Conservation (phyloP, 352 stramenopile genomes). For the Globisporangium alternatum region DNA sequence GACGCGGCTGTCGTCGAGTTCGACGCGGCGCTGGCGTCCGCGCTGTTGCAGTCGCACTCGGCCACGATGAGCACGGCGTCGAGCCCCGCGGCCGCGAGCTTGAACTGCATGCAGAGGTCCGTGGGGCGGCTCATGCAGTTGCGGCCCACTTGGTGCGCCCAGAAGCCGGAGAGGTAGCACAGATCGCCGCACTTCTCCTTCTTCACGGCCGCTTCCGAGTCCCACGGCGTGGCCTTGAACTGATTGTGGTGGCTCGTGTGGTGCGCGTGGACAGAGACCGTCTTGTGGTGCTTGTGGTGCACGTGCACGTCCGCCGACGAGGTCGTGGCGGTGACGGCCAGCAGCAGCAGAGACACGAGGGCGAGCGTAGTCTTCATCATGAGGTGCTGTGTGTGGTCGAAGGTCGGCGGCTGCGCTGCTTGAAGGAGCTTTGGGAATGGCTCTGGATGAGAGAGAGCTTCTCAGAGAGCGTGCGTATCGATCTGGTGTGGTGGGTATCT, state of each 20-base stretch:
- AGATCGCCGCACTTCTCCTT: constrained; percentile 59
- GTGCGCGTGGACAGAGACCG: neutral
- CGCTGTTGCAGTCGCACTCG: constrained; percentile 42
- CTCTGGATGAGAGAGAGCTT: neutral
- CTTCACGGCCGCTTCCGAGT: constrained; percentile 40
- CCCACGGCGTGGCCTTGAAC: constrained; percentile 70
- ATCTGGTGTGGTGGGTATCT: neutral
- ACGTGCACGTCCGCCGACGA: neutral
- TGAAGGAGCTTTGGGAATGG: neutral
- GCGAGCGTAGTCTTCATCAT: neutral
- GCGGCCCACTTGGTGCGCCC: constrained; percentile 48
- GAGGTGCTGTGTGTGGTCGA: neutral
- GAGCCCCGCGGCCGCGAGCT: constrained; percentile 37
- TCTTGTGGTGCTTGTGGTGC: constrained; percentile 9
- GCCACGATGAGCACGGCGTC: constrained; percentile 52
- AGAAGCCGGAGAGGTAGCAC: constrained; percentile 56
- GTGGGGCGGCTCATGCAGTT: constrained; percentile 59
- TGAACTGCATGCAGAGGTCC: constrained; percentile 60
- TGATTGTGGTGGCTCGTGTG: constrained; percentile 6
- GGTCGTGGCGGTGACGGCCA: neutral
- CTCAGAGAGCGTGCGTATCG: neutral
- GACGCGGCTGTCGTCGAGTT: neutral
- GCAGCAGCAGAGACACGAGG: neutral
- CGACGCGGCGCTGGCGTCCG: neutral
- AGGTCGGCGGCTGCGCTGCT: neutral